Base-by-base conservation (phyloP, 768 basidiomycete species). In the Boletus bicolor region DNA sequence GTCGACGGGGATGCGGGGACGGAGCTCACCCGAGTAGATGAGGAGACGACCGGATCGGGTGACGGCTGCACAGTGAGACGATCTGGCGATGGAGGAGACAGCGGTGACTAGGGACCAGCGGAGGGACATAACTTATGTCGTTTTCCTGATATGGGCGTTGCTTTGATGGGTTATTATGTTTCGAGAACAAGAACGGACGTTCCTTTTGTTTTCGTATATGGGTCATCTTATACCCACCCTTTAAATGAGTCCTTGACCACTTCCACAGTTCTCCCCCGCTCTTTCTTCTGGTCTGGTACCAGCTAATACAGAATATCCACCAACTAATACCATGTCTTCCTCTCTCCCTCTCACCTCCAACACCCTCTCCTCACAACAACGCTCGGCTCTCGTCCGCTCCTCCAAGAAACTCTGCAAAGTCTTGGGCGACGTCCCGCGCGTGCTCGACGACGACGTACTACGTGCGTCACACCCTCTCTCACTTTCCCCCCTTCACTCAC, bases 341-440 rank as follows among this genome's bases (percentile, higher is more conserved):
- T 57, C 53, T 42, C 79, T 79, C 15, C 84, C 85, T 4, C 82
- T 83, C 0, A 87, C 85, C 24, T 79, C 74, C 15, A 86, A 87
- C 67, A 69, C 75, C 17, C 67, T 84, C 48, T 78, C 80, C 7
- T 58, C 75, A 1, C 63, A 75, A 24, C 80, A 85, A 66, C 79
- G 84, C n/a, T 65, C 75, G 9, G 81, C 81, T 51, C 77, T 87
- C 24, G 62, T 83, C 32, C 81, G 83, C 30, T 78, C 79, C 26
- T 79, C 82, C 21, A 80, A 77, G 61, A 87, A 86, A 71, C 76
- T 87, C 21, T 78, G 79, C 21, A 78, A 81, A 44, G 68, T 87
- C 11, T 71, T 87, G 11, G 85, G 85, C 12, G 73, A 76, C 19
- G 79, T 82, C 15, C 85, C 85, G n/a, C 82, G 79, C 54, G 72